These are phyloP conservation scores for Candida succiphila DNA, from an alignment of 805 yeast genomes.

Conservation along the genomic window DNA sequence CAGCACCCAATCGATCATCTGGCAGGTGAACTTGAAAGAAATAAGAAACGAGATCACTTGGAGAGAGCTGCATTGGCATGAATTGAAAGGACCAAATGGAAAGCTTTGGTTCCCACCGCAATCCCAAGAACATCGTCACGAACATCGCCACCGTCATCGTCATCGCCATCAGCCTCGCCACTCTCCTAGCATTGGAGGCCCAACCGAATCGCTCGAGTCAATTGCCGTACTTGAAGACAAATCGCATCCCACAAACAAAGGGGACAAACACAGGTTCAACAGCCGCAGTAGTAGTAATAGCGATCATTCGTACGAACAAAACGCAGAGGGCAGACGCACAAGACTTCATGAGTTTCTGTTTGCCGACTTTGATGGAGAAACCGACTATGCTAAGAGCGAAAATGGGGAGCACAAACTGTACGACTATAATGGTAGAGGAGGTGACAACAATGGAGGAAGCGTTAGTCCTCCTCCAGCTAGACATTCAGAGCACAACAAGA, in stretches of 20 bases:
- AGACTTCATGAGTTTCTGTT: constrained; percentile 16
- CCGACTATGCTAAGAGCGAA: constrained; percentile 10
- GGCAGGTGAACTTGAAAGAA: constrained; percentile 62
- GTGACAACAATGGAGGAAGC: background rate
- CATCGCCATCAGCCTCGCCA: background rate
- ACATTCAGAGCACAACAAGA: no score
- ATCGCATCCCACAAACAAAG: background rate
- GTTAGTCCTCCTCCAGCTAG: no score
- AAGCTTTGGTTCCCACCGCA: constrained; percentile 39
- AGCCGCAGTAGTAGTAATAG: no score
- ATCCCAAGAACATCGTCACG: background rate
- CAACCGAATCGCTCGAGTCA: no score
- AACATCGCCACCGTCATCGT: constrained; percentile 2
- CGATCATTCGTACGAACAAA: constrained; percentile 1
- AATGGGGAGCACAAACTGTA: constrained; percentile 5
- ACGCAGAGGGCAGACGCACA: constrained; percentile 1
- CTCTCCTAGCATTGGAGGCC: constrained; percentile 8
- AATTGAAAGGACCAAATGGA: constrained; percentile 34
- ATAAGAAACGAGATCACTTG: constrained; percentile 45
- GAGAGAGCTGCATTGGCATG: constrained; percentile 47
- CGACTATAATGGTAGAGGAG: background rate
- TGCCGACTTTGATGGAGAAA: constrained; percentile 18
- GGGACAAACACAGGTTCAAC: background rate
- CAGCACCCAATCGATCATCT: constrained; percentile 34
- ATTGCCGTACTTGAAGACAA: constrained; percentile 7